These are phyloP conservation scores for Neurospora hispaniola DNA, from an alignment of 495 filamentous ascomycete species.

Conservation along the genomic window DNA sequence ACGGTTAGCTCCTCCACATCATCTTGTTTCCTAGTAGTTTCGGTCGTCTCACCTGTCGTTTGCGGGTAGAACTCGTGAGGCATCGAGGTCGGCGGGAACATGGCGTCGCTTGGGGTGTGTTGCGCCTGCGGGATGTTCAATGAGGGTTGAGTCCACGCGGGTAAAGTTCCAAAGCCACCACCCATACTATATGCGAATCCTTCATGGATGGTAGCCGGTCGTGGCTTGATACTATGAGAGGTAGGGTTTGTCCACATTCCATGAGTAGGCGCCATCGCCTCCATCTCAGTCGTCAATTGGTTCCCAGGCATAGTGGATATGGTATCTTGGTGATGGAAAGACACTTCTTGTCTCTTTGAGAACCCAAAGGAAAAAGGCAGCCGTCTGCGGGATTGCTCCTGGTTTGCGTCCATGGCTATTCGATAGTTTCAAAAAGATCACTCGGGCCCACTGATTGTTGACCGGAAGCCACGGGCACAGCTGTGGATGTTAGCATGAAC, in stretches of 20 bases:
- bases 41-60: conserved; percentile 38
- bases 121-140: conserved; percentile 30
- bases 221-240: conserved; percentile 33
- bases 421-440: conserved; percentile 16
- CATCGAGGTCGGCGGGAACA: conserved; percentile 40
- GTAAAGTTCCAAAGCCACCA: conserved; percentile 36
- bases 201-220: conserved; percentile 48
- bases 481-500: conserved; percentile 28
- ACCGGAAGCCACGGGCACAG: conserved; percentile 17
- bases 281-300: conserved; percentile 26
- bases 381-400: conserved; percentile 16
- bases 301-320: conserved; percentile 32
- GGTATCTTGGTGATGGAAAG: conserved; percentile 7
- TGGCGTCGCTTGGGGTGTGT: conserved; percentile 34
- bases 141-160: conserved; percentile 45
- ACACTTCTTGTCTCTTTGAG: conserved; percentile 21
- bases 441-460: conserved; percentile 27
- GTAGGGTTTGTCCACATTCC: conserved; percentile 36
- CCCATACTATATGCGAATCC: conserved; percentile 47
- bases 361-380: background rate
- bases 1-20: conserved; percentile 21
- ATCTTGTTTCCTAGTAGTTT: conserved; percentile 21
- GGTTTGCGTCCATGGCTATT: conserved; percentile 31
- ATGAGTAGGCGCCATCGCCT: conserved; percentile 27
- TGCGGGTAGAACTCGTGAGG: conserved; percentile 44